Percentiles rank a stretch among this genome's conserved stretches.
Evolutionary conservation across 495 filamentous ascomycete genomes (phyloP).

Genomic region (Podospora didyma): DNA sequence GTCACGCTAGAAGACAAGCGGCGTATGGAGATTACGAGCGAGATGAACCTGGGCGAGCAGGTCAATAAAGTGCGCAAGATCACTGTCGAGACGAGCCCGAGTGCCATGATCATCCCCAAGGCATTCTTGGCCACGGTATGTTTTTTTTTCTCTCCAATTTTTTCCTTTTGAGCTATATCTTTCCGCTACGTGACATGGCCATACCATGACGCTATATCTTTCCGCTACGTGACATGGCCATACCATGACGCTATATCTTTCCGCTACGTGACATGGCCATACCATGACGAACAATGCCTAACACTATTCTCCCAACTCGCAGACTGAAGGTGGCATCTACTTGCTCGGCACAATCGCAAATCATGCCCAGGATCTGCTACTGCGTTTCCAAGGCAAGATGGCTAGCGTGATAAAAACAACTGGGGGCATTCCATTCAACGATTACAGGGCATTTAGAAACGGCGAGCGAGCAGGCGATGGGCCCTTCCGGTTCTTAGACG

Average conservation of each 20-base stretch:
- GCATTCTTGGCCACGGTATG: conserved; percentile 89
- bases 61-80: conserved; percentile 71
- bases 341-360: conserved; percentile 75
- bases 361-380: conserved; percentile 69
- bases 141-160: conserved; percentile 6
- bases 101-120: conserved; percentile 67
- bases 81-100: conserved; percentile 54
- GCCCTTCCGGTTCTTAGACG: conserved; percentile 87
- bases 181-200: background rate
- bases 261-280: background rate
- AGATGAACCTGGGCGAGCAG: conserved; percentile 85
- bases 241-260: background rate
- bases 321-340: conserved; percentile 91
- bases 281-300: too few relatives aligned
- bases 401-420: conserved; percentile 56
- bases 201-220: background rate
- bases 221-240: background rate
- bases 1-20: conserved; percentile 69
- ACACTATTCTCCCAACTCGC: background rate
- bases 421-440: conserved; percentile 68
- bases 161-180: too few relatives aligned
- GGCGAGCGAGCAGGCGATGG: conserved; percentile 65
- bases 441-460: conserved; percentile 75
- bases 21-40: conserved; percentile 67
- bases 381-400: conserved; percentile 73